Evolutionary conservation across 352 stramenopile genomes (phyloP).

Genomic region (Phytopythium litorale): DNA sequence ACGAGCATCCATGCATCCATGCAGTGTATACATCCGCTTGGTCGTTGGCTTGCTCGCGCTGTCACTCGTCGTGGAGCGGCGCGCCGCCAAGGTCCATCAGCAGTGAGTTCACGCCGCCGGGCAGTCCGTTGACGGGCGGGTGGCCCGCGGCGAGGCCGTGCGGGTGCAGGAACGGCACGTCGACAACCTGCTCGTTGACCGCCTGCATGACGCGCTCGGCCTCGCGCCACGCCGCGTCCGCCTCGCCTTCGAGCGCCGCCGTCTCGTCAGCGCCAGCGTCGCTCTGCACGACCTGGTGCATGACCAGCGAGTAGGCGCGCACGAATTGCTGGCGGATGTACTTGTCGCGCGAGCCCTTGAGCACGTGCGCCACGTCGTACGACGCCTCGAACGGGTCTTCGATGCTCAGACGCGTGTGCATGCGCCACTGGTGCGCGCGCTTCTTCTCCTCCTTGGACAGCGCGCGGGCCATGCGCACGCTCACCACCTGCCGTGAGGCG

Average conservation of each 20-base stretch:
- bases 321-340: conserved; percentile 85
- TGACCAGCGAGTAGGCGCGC: conserved; percentile 60
- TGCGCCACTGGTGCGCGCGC: conserved; percentile 56
- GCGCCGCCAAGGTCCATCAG: conserved; percentile 3
- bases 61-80: conserved; percentile 1
- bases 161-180: conserved; percentile 36
- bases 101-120: not conserved
- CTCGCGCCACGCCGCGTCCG: not conserved
- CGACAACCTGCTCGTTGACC: conserved; percentile 36
- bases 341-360: conserved; percentile 88
- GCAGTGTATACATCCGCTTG: not conserved
- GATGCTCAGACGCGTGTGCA: conserved; percentile 86
- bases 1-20: not conserved
- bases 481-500: conserved; percentile 61
- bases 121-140: not conserved
- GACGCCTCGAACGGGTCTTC: conserved; percentile 99
- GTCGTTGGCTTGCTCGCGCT: not conserved
- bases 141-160: conserved; percentile 1
- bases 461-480: conserved; percentile 54
- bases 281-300: conserved; percentile 34
- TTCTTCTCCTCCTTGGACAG: conserved; percentile 80
- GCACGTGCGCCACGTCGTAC: conserved; percentile 97
- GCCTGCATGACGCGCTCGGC: conserved; percentile 26
- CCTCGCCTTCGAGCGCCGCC: not conserved
- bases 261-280: conserved; percentile 1